phyloP scores from a whole-genome alignment of 106 monocot species.

The Vanilla planifolia region DNA sequence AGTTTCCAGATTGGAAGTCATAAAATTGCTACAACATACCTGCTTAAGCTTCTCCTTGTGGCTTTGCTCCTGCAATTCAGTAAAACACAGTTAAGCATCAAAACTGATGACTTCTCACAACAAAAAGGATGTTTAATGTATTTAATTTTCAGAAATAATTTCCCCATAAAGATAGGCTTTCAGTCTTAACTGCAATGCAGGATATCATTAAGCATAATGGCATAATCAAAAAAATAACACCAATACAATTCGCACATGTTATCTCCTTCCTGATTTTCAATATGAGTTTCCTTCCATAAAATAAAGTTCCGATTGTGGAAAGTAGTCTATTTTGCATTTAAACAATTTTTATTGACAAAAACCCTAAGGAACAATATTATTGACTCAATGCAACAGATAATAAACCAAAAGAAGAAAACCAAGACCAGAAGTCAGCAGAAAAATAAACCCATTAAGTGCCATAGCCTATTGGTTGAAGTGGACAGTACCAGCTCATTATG shows the following conservation, averaged over 20 bases:
- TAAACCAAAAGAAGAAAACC: background rate
- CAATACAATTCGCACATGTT: background rate
- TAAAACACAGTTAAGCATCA: conserved; percentile 3
- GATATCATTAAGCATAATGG: background rate
- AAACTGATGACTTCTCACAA: background rate
- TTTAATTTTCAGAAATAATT: background rate
- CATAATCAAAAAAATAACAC: background rate
- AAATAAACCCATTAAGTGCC: background rate
- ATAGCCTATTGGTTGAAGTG: background rate
- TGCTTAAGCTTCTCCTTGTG: conserved; percentile 8
- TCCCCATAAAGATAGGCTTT: background rate
- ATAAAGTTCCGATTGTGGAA: background rate
- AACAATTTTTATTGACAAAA: background rate
- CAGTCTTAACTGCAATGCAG: background rate
- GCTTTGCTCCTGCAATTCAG: background rate
- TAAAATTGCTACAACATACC: background rate
- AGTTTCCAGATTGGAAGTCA: too few relatives aligned
- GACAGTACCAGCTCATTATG: conserved; percentile 32
- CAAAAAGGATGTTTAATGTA: background rate
- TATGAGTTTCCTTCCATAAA: background rate
- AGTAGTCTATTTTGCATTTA: background rate
- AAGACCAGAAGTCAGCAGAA: background rate
- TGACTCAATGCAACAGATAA: background rate
- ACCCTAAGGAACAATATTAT: background rate
- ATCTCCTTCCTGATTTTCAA: background rate